Base-by-base conservation (phyloP, 192 early-diverging fungal genomes). In the Cetraspora pellucida region DNA sequence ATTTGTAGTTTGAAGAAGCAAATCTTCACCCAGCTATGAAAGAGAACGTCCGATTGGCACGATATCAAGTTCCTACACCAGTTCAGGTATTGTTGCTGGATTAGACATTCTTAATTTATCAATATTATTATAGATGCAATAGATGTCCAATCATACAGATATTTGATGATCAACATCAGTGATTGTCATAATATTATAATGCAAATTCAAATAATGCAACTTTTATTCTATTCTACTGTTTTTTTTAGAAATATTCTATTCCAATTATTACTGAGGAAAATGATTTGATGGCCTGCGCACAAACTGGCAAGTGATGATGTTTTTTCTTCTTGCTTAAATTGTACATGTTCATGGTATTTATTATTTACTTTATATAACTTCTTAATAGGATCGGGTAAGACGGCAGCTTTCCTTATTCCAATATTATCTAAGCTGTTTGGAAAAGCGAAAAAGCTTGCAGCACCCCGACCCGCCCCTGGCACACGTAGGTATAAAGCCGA, bases 281-380 rank as follows among this genome's bases (percentile, higher is more conserved):
- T 73, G 94, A 95, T 74, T 64, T 95, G 72, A 95, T 95, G 93
- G 94, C 93, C 6, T 95, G 94, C 78, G 93, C 93, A 17, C 93
- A 95, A 73, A 95, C 93, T 25, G 91, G 91, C 83, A 77, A 37
- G 5, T 47, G 13, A 17, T 6, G 37, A 37, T 2, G 37, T 37
- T 37, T 37, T 37, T 37, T 37, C n/a, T n/a, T n/a, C n/a, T n/a
- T n/a, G n/a, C n/a, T n/a, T n/a, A 14, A 19, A n/a, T 74, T 74
- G 16, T 19, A 54, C 19, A 49, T 49, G 16, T 49, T 49, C 16
- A 49, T 13, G 16, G 13, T 19, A 3, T 19, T 52, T 54, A 19
- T 19, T 4, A 54, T 54, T 54, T 54, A 54, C 3, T 54, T 54
- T 19, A 54, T 13, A 14, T 19, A 25, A n/a, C 28, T 46, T 28